Evolutionary conservation across 768 basidiomycete species (phyloP), one percentile per base, ranked within the genome.

Genomic region (Lentinula lateritia): DNA sequence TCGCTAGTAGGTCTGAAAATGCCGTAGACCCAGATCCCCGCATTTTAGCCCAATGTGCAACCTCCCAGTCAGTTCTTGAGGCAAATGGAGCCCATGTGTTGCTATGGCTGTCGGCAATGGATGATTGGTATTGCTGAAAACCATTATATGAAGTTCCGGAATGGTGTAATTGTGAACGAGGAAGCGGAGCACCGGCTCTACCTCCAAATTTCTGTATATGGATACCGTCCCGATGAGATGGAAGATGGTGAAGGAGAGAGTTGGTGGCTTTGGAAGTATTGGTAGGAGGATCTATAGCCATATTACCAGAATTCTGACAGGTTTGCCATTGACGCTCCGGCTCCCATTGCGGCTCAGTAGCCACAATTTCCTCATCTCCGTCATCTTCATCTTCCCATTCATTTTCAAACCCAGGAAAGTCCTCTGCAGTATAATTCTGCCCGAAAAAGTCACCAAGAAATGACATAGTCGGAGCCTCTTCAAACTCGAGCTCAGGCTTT

Each of bases 41-140:
- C 16, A 66, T 52, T 53, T 74, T 74, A 2, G 71, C 73, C 72
- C 73, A 73, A 6, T 55, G 52, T 1, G 69, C 71, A 43, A 75
- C 0, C 32, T 56, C 35, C 54, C 54, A 56, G 36, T 56, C 54
- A 15, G 28, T 28, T 1, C 52, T 12, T 8, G 69, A 69, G 23
- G 23, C 23, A 23, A 23, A 23, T 23, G 23, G 23, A 23, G 23
- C 23, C 23, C 23, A 23, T 23, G 23, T 23, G 23, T 23, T 23
- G 23, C 23, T 23, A 23, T 23, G 23, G 23, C 23, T 23, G 23
- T 23, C 23, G 1, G 23, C n/a, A 15, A 39, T 34, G 50, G 53
- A 43, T 13, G 32, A 38, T 28, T 38, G 20, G 39, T 58, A 58
- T n/a, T 34, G 20, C 18, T 6, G 12, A 59, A 42, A 46, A 13